A percentile compares a stretch with the other conserved stretches of the same genome.
phyloP scores from a whole-genome alignment of 148 eudicot genomes.

The Polygonum maritimum region DNA sequence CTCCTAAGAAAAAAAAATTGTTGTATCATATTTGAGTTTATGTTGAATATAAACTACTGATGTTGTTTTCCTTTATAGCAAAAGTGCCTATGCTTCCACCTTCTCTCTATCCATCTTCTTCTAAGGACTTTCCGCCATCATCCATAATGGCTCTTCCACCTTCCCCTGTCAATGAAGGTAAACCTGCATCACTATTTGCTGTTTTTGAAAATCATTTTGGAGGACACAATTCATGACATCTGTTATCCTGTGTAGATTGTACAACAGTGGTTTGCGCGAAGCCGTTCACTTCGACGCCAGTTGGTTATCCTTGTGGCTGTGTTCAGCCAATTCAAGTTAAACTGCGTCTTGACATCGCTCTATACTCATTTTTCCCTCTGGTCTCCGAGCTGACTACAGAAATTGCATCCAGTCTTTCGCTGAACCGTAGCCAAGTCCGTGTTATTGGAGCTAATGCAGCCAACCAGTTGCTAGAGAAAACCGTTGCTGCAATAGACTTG shows the following conservation, averaged over 20 bases:
- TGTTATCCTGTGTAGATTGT: slow-evolving; percentile 44
- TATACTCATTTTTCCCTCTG: slow-evolving; percentile 74
- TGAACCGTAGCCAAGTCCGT: slow-evolving; percentile 78
- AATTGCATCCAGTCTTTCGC: slow-evolving; percentile 47
- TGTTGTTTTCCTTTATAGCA: slow-evolving; percentile 2
- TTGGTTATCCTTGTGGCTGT: slow-evolving; percentile 80
- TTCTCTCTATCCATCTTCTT: slow-evolving; percentile 33
- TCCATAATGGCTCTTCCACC: slow-evolving; percentile 54
- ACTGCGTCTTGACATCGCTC: slow-evolving; percentile 37
- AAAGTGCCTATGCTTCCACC: slow-evolving; percentile 44
- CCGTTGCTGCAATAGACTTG: slow-evolving; percentile 56
- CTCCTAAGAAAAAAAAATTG: not conserved
- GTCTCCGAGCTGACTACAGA: slow-evolving; percentile 66
- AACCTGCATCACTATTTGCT: not conserved
- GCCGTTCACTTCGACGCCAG: slow-evolving; percentile 70
- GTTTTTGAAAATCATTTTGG: not conserved
- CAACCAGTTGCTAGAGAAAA: slow-evolving; percentile 52
- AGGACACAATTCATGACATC: not conserved
- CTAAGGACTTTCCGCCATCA: slow-evolving; percentile 35
- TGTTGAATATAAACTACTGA: not conserved
- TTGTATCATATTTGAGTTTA: not conserved
- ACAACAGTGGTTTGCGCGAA: slow-evolving; percentile 50
- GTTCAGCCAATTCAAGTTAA: slow-evolving; percentile 82
- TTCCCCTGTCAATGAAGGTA: slow-evolving; percentile 83
- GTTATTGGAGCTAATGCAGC: slow-evolving; percentile 85